Evolutionary conservation across 2,329 filamentous ascomycete species (phyloP), one percentile per base, ranked within the genome.

Genomic region (Cladosporium phlei): DNA sequence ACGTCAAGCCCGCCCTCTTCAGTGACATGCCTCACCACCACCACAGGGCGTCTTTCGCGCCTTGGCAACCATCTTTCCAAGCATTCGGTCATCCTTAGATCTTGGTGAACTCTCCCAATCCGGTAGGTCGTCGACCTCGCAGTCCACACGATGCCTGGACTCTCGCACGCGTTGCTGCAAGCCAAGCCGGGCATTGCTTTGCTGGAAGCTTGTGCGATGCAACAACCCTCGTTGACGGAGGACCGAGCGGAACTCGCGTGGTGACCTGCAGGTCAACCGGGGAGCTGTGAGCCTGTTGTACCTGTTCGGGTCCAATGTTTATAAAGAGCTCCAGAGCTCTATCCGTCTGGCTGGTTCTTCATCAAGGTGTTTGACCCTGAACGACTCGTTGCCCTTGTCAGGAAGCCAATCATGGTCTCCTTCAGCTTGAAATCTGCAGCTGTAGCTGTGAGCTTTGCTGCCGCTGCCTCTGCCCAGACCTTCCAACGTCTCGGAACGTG

Each of bases 401-500:
- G 24, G 30, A 14, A 30, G 42, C 39, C 42, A 45, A 45, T 45
- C 42, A 47, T 47, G 45, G 45, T 47, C 21, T 28, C 35, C 24
- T 47, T 47, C 45, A 47, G 29, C 14, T 9, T 35, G 17, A 34
- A 28, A 21, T 34, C 37, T 38, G 34, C 38, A 35, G 44, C 44
- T 39, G 6, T 40, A 9, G 35, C 44, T 47, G 35, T 22, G 7
- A 37, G 40, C 32, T 12, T 47, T 33, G 19, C 22, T 14, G 37
- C 45, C 14, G 19, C 14, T 11, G 50, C 44, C 22, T 51, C 61
- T 46, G 74, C 74, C 27, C 75, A 79, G 62, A 75, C 73, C n/a
- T 78, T 74, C 59, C 75, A 75, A 57, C 69, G 77, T 46, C 65
- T 79, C 21, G 76, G 75, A 52, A 68, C 72, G 46, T 80, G 77